Base-by-base conservation (phyloP, 148 eudicot species). In the Gaultheria prostrata region DNA sequence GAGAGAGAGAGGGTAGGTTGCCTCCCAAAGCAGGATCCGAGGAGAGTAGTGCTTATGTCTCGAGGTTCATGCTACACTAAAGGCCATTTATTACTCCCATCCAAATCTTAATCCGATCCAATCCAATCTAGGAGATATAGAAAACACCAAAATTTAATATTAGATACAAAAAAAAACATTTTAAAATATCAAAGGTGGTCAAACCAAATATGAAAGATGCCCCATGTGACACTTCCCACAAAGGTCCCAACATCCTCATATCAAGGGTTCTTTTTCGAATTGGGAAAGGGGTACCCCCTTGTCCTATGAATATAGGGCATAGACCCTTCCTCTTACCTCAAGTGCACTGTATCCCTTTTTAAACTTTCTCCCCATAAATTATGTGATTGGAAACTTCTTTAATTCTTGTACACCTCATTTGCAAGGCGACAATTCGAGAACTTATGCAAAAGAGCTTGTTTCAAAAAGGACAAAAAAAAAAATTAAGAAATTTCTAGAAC, bases 11-110 rank as follows among this genome's bases (percentile, higher is more conserved):
- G 43, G 79, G 84, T 85, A 57, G 88, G 85, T 84, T 86, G 85
- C 84, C 83, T 85, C 87, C 84, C 71, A 80, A 56, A 84, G 53
- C 82, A 79, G 85, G 85, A 69, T 80, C 81, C 67, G 33, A 80
- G 50, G 83, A 53, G 70, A 32, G 82, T 73, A 78, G 80, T 88
- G 88, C 79, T 88, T 85, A 76, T 81, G 86, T 79, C 85, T 84
- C 63, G 84, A 85, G 88, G 86, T 56, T 85, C 90, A 83, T 83
- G 88, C 82, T 73, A 57, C 88, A 86, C 84, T 85, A 82, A 61
- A 50, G 82, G 75, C 83, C 88, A 86, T 82, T 82, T 79, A 88
- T 84, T 83, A 54, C 83, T 50, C 85, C 80, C 85, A 82, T 81
- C 73, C 81, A 72, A 83, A 80, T 84, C 77, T 84, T 84, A 82